These are phyloP conservation scores for Septoria linicola DNA, from an alignment of 2,329 filamentous ascomycete species.

Conservation along the genomic window DNA sequence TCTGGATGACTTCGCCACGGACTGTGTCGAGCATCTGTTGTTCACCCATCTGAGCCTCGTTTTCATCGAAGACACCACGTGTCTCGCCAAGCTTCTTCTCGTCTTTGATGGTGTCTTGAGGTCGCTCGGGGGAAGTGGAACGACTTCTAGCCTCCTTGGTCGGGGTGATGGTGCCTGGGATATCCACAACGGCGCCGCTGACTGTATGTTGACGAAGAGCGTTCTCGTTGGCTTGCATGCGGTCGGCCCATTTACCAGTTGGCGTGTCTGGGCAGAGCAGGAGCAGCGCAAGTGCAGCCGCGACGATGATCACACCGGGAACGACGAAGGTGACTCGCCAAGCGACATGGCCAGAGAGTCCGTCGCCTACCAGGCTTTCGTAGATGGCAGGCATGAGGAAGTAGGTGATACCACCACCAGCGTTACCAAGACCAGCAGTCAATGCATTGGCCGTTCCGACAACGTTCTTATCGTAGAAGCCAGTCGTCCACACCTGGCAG, in stretches of 20 bases:
- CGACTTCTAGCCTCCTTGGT: slow-evolving; percentile 29
- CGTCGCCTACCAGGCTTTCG: slow-evolving; percentile 29
- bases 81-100: slow-evolving; percentile 43
- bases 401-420: slow-evolving; percentile 87
- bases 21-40: slow-evolving; percentile 57
- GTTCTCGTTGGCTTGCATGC: slow-evolving; percentile 58
- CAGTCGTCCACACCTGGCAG: slow-evolving; percentile 89
- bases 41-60: slow-evolving; percentile 49
- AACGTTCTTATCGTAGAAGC: slow-evolving; percentile 89
- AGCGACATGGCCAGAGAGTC: slow-evolving; percentile 57
- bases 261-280: slow-evolving; percentile 69
- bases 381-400: slow-evolving; percentile 91
- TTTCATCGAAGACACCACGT: slow-evolving; percentile 40
- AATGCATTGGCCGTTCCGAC: slow-evolving; percentile 86
- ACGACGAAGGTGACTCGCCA: slow-evolving; percentile 86
- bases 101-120: slow-evolving; percentile 34
- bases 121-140: slow-evolving; percentile 35
- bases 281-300: slow-evolving; percentile 19
- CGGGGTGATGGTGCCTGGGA: slow-evolving; percentile 53
- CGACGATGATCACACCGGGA: slow-evolving; percentile 49
- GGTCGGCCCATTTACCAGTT: slow-evolving; percentile 74
- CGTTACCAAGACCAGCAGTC: slow-evolving; percentile 80
- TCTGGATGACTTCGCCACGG: slow-evolving; percentile 60
- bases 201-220: slow-evolving; percentile 52
- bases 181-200: slow-evolving; percentile 47